Conservation (phyloP, 495 filamentous ascomycete species). For the Parathielavia appendiculata region DNA sequence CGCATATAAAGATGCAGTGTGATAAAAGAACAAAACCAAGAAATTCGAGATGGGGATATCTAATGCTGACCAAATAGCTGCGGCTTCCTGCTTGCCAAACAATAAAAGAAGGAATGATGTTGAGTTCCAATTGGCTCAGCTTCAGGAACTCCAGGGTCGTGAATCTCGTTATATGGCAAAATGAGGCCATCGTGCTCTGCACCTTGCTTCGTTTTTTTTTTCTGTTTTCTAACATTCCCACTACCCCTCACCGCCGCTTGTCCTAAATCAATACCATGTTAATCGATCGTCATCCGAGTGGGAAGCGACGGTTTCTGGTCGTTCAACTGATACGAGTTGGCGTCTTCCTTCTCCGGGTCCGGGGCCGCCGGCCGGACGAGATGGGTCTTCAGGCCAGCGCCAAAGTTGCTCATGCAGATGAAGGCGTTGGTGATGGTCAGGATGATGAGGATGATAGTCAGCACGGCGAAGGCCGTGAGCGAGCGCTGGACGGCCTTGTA, state of each 20-base stretch:
- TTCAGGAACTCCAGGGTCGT: conserved; percentile 12
- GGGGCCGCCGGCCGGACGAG: conserved; percentile 58
- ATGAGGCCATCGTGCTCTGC: too few relatives aligned
- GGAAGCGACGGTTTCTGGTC: conserved; percentile 56
- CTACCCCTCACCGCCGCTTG: neutral
- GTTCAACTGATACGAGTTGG: conserved; percentile 64
- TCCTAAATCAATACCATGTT: conserved; percentile 11
- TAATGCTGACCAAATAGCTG: neutral
- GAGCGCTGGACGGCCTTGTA: conserved; percentile 73
- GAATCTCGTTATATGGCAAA: conserved; percentile 18
- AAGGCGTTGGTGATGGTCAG: conserved; percentile 84
- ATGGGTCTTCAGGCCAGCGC: conserved; percentile 83
- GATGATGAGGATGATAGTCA: conserved; percentile 83
- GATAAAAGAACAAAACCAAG: neutral
- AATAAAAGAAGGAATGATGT: neutral
- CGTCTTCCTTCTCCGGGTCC: conserved; percentile 65
- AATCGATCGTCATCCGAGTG: conserved; percentile 89
- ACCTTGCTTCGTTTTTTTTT: neutral
- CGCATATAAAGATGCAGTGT: neutral
- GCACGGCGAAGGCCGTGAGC: conserved; percentile 87
- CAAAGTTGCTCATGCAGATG: conserved; percentile 85
- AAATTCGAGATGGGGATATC: conserved; percentile 3
- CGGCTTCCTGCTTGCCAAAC: neutral
- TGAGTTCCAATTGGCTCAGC: neutral
- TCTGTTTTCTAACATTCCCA: neutral